A percentile compares a stretch with the other conserved stretches of the same genome.
These are phyloP conservation scores for Sarocladiaceae sp. DNA, from an alignment of 2,329 filamentous ascomycete species.

Conservation along the genomic window DNA sequence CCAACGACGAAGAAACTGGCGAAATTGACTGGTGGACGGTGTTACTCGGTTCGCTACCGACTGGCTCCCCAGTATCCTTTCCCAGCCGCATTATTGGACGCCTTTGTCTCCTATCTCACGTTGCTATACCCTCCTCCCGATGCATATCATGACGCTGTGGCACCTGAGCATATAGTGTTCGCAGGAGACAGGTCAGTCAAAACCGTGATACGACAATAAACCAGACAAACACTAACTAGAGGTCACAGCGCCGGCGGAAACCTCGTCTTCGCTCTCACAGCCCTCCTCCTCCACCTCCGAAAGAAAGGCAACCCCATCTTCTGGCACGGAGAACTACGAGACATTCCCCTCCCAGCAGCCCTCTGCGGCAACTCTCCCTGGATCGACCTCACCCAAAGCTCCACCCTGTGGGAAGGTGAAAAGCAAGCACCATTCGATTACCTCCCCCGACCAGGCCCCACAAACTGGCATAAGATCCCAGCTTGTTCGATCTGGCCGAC, in stretches of 20 bases:
- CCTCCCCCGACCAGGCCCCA: slow-evolving; percentile 44
- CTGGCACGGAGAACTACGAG: slow-evolving; percentile 57
- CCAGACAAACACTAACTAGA: background rate
- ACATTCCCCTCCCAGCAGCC: slow-evolving; percentile 64
- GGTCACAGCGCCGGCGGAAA: slow-evolving; percentile 64
- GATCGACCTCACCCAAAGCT: slow-evolving; percentile 64
- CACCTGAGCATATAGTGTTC: slow-evolving; percentile 63
- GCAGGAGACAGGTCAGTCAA: slow-evolving; percentile 60
- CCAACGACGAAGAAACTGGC: slow-evolving; percentile 55
- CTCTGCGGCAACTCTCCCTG: slow-evolving; percentile 62
- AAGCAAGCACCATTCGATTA: slow-evolving; percentile 28
- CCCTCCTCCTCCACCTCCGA: slow-evolving; percentile 62
- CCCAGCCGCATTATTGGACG: slow-evolving; percentile 70
- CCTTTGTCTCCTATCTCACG: slow-evolving; percentile 66
- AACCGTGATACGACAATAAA: background rate
- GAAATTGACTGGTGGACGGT: slow-evolving; percentile 61
- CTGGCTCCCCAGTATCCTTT: slow-evolving; percentile 73
- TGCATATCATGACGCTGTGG: slow-evolving; percentile 62
- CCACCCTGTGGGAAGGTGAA: slow-evolving; percentile 23
- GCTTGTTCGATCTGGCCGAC: slow-evolving; percentile 56
- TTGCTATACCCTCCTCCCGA: slow-evolving; percentile 68
- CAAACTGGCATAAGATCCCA: slow-evolving; percentile 23
- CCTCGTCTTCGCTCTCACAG: slow-evolving; percentile 61
- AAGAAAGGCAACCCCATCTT: slow-evolving; percentile 40
- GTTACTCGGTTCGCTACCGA: slow-evolving; percentile 70